Base-by-base conservation (phyloP, 2,329 filamentous ascomycete species). In the Fusarium praegraminearum region DNA sequence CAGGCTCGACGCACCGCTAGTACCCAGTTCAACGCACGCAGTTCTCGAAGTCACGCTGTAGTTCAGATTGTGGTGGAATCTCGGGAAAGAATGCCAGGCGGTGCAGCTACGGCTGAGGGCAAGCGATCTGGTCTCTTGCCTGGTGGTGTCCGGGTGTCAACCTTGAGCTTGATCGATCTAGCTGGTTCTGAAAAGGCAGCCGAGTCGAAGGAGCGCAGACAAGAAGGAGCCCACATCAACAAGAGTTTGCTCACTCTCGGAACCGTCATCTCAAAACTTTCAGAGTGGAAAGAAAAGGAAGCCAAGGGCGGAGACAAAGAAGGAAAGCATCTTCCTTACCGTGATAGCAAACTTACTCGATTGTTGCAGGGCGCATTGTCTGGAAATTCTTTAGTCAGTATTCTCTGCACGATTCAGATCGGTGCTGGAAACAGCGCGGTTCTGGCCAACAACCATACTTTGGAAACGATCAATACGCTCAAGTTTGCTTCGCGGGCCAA, bases 21-120 rank as follows among this genome's bases (percentile, higher is more conserved):
- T 78, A 99, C 96, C 0, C 96, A 99, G 76, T 99, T 97, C 86
- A 99, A 99, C 77, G 89, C 94, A 22, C 90, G 95, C 73, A 98
- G 95, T 83, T 99, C 96, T 50, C 93, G 96, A 81, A 98, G 94
- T 87, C 96, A 99, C 77, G 96, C 96, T 0, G 96, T 99, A 22
- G 96, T 99, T 38, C 96, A 99, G 79, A 99, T 99, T 73, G 95
- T 99, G 3, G 96, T 99, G 15, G 96, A 99, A 79, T 98, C 94
- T 77, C 89, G 96, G 79, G 95, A 98, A 79, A 91, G 96, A 47
- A 88, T 91, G 43, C 89, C 93, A 1, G 85, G 86, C 12, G 83
- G 81, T 9, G 68, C 79, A 3, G 67, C 64, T 13, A 65, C 68
- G 9, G 67, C 53, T 3, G 79, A 80, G 15, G 87, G 84, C 75